Conservation (phyloP, 2,329 filamentous ascomycete species). For the Raffaelea ambrosiae region DNA sequence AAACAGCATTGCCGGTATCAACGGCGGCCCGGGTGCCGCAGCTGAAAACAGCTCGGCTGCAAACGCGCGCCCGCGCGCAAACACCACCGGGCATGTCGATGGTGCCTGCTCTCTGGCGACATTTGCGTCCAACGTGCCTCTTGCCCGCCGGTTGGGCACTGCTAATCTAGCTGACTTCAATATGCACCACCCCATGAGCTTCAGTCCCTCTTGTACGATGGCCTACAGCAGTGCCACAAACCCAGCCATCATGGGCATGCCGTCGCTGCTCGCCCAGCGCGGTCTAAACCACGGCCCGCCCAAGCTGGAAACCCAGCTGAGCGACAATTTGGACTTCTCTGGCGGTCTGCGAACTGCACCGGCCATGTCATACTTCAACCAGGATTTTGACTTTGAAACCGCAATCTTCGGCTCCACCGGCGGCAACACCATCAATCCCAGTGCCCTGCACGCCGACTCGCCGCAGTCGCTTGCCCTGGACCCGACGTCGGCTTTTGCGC, state of each 20-base stretch:
- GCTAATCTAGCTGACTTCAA: constrained; percentile 62
- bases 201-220: no score
- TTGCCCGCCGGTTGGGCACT: no score
- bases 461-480: constrained; percentile 59
- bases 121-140: constrained; percentile 42
- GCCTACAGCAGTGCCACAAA: constrained; percentile 38
- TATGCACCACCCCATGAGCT: no score
- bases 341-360: constrained; percentile 73
- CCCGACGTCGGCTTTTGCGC: constrained; percentile 31
- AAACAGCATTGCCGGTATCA: constrained; percentile 69
- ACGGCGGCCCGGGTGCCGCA: constrained; percentile 16
- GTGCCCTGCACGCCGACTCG: constrained; percentile 67
- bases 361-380: constrained; percentile 50
- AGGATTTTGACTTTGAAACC: constrained; percentile 62
- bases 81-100: constrained; percentile 94
- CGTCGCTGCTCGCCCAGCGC: constrained; percentile 57
- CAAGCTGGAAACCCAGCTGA: constrained; percentile 67
- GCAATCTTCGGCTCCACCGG: constrained; percentile 61
- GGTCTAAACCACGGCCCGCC: constrained; percentile 61
- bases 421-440: constrained; percentile 61
- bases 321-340: constrained; percentile 51
- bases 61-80: constrained; percentile 76
- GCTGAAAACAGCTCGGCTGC: constrained; percentile 30
- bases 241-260: constrained; percentile 58
- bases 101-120: constrained; percentile 65